Percentiles rank a stretch among this genome's conserved stretches.
Conservation (phyloP, 1,284 basidiomycete genomes). For the Bondarzewia mesenterica region DNA sequence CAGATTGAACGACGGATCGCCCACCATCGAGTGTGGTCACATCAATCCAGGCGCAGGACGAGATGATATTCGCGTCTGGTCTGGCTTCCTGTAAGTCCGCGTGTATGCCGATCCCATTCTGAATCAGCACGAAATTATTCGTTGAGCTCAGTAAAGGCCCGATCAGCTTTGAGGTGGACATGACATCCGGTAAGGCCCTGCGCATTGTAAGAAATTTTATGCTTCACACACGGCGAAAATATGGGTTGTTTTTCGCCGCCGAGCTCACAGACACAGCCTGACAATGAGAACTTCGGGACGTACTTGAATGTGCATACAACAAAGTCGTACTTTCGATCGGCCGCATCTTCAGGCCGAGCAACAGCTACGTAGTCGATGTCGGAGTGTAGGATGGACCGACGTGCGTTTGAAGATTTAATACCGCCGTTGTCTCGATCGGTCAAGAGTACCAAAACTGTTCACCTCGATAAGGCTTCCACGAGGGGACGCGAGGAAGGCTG, state of each 20-base stretch:
- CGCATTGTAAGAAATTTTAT: too few relatives aligned
- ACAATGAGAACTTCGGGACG: constrained; percentile 1
- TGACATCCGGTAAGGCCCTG: constrained; percentile 25
- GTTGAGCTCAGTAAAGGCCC: constrained; percentile 18
- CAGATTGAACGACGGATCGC: constrained; percentile 20
- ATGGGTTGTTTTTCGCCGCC: neutral
- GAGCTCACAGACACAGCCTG: neutral
- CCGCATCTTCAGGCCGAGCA: constrained; percentile 22
- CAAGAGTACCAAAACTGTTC: too few relatives aligned
- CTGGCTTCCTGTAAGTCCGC: constrained; percentile 23
- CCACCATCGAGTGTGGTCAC: constrained; percentile 26
- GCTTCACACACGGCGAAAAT: too few relatives aligned
- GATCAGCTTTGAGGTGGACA: constrained; percentile 22
- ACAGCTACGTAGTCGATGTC: constrained; percentile 18
- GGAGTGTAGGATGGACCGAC: neutral
- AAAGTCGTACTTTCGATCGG: constrained; percentile 25
- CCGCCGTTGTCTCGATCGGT: too few relatives aligned
- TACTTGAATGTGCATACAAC: constrained; percentile 27
- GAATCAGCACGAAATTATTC: constrained; percentile 26
- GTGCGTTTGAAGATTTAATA: neutral
- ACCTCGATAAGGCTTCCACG: constrained; percentile 29
- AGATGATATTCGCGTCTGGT: constrained; percentile 23
- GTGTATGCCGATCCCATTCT: constrained; percentile 34
- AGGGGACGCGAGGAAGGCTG: constrained; percentile 16
- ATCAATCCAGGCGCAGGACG: constrained; percentile 32